phyloP scores from a whole-genome alignment of 2,329 filamentous ascomycete species.

The Epichloe glyceriae region DNA sequence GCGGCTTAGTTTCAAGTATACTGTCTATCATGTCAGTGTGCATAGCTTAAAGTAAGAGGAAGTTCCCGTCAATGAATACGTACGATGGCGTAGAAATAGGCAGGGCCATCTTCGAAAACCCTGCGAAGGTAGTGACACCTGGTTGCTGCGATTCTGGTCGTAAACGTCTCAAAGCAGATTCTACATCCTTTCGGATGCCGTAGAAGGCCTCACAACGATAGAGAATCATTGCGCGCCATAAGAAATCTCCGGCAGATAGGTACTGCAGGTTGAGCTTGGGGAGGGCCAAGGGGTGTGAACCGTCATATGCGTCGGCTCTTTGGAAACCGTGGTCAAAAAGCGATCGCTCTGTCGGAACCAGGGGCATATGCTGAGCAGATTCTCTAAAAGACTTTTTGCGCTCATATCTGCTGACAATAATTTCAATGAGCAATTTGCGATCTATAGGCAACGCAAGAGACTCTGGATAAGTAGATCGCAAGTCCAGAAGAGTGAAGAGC shows the following conservation, averaged over 20 bases:
- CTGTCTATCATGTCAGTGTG: slow-evolving; percentile 14
- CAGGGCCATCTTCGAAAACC: slow-evolving; percentile 84
- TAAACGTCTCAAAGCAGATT: slow-evolving; percentile 66
- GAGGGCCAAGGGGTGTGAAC: slow-evolving; percentile 73
- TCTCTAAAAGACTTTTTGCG: slow-evolving; percentile 74
- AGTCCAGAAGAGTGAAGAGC: slow-evolving; percentile 57
- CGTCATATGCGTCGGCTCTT: slow-evolving; percentile 77
- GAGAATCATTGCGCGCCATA: slow-evolving; percentile 87
- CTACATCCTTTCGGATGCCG: slow-evolving; percentile 82
- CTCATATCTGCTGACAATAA: slow-evolving; percentile 64
- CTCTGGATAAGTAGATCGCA: slow-evolving; percentile 72
- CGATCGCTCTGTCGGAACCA: slow-evolving; percentile 71
- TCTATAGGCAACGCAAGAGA: slow-evolving; percentile 50
- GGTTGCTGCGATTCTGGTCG: slow-evolving; percentile 52
- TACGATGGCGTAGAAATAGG: slow-evolving; percentile 68
- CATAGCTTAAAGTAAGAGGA: neutral
- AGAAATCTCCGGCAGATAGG: slow-evolving; percentile 82
- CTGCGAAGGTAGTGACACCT: slow-evolving; percentile 62
- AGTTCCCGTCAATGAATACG: slow-evolving; percentile 9
- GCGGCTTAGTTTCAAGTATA: slow-evolving; percentile 72
- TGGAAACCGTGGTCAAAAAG: slow-evolving; percentile 71
- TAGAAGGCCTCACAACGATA: slow-evolving; percentile 90
- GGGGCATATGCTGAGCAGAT: slow-evolving; percentile 51
- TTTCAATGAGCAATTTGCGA: slow-evolving; percentile 54
- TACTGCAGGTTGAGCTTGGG: slow-evolving; percentile 96